Evolutionary conservation across 305 asterid species (phyloP), one percentile per base, ranked within the genome.

Genomic region (Solanum aculeatissimum): DNA sequence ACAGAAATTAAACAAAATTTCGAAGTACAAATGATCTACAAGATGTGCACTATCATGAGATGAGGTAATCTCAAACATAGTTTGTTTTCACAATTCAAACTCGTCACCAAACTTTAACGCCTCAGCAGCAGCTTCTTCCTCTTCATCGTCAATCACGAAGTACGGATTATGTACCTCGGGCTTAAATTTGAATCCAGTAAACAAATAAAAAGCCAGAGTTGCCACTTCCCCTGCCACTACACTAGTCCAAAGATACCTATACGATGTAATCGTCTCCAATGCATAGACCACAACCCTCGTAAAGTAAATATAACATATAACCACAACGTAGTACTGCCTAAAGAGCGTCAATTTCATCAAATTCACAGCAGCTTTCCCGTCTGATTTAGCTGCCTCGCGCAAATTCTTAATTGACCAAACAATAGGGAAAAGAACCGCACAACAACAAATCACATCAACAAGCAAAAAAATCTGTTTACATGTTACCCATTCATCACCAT

Each of bases 141-240:
- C 98, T 4, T 95, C 97, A 80, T 95, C 98, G 83, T 95, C 97
- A 71, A 95, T 90, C 82, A 90, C 92, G 38, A 95, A 93, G 66
- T 95, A 95, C 1, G 98, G 98, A 78, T 95, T 95, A 66, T 94
- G 96, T 19, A 90, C 95, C 91, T 95, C 97, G 3, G 98, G 98
- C 91, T 88, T 94, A 89, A 95, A 95, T 66, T 85, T 90, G 43
- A 80, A 86, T 12, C 93, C 93, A 2, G 92, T 89, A n/a, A 91
- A 91, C 38, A 88, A 81, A 84, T 87, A 91, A 58, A 91, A 88
- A 9, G 88, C 91, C 25, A 91, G 90, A 6, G 93, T 89, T 3
- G 91, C 93, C 81, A 87, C 65, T 79, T 89, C 92, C 72, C 81
- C 91, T 1, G 90, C 91, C 82, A 91, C 62, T 65, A 89, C 89